Evolutionary conservation across 768 basidiomycete species (phyloP), one percentile per base, ranked within the genome.

Genomic region (Macrocybe gigantea): DNA sequence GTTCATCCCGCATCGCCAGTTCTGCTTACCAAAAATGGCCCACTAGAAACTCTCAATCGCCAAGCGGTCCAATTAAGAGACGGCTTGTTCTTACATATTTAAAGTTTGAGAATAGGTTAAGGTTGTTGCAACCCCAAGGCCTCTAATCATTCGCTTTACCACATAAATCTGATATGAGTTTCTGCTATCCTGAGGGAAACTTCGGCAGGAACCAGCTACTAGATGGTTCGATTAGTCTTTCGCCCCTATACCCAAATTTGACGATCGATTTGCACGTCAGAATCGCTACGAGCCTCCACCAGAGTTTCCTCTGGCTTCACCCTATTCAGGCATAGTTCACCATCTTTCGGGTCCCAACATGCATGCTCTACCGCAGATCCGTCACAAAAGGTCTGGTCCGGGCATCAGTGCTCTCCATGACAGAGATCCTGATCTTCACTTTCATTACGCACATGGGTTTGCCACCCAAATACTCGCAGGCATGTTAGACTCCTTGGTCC

Each of bases 231-330:
- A 89, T 88, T 87, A 85, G 86, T 88, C 87, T 88, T 88, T 88
- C 83, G 82, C 85, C 87, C 86, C 86, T 88, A 88, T 88, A 87
- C 85, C 84, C 85, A 87, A 85, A 83, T 88, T 85, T 74, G 82
- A 88, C 85, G 82, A 88, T 87, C 82, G 85, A 88, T 88, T 88
- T 89, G 87, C 87, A 88, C 83, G 83, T 88, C 87, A 89, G 87
- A 88, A 89, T 83, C 81, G 85, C 87, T 88, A 85, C 82, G 81
- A 85, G 83, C 86, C 83, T 88, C 85, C 85, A 88, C 84, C 86
- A 88, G 85, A 85, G 87, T 89, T 88, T 88, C 85, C 87, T 85
- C 85, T 88, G 86, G 85, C 86, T 60, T n/a, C n/a, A n/a, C n/a
- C n/a, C n/a, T n/a, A n/a, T n/a, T n/a, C n/a, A n/a, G n/a, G n/a